These are phyloP conservation scores for Acanthamoeba healyi DNA, from an alignment of 208 protist species.

Conservation along the genomic window DNA sequence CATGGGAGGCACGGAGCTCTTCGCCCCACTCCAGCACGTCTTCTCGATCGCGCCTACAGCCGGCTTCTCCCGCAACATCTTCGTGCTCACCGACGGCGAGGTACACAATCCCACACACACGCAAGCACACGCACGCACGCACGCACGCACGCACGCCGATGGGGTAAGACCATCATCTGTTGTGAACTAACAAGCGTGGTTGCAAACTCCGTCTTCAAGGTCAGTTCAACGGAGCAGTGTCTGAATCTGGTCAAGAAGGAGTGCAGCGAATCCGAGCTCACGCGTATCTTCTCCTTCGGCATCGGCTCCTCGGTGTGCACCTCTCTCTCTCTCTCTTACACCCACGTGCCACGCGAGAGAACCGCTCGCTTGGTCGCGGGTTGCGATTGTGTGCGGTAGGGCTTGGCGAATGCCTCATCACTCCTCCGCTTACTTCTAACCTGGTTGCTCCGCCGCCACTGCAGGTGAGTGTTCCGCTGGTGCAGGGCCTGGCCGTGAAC, in stretches of 20 bases:
- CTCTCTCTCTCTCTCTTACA: too few relatives aligned
- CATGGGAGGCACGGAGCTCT: slow-evolving; percentile 40
- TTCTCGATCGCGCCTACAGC: neutral
- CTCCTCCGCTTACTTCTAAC: neutral
- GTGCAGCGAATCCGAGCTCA: neutral
- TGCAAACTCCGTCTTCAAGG: too few relatives aligned
- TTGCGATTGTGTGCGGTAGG: too few relatives aligned
- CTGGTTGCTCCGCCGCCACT: too few relatives aligned
- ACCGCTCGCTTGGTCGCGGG: too few relatives aligned
- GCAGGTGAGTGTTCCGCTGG: neutral
- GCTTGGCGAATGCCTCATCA: too few relatives aligned
- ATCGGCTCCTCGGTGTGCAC: neutral
- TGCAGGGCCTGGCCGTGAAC: neutral
- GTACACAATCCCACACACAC: neutral
- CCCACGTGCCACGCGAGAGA: too few relatives aligned
- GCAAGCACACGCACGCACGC: neutral
- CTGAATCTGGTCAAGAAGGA: neutral
- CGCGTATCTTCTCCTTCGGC: slow-evolving; percentile 38
- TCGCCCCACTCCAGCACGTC: neutral
- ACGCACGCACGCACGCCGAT: neutral
- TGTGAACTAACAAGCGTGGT: too few relatives aligned
- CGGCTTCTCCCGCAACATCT: slow-evolving; percentile 27
- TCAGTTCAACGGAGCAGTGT: neutral
- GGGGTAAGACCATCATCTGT: too few relatives aligned
- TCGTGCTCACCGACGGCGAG: slow-evolving; percentile 41